Evolutionary conservation across 2,329 filamentous ascomycete species (phyloP), one percentile per base, ranked within the genome.

Genomic region (Penicillium decumbens): DNA sequence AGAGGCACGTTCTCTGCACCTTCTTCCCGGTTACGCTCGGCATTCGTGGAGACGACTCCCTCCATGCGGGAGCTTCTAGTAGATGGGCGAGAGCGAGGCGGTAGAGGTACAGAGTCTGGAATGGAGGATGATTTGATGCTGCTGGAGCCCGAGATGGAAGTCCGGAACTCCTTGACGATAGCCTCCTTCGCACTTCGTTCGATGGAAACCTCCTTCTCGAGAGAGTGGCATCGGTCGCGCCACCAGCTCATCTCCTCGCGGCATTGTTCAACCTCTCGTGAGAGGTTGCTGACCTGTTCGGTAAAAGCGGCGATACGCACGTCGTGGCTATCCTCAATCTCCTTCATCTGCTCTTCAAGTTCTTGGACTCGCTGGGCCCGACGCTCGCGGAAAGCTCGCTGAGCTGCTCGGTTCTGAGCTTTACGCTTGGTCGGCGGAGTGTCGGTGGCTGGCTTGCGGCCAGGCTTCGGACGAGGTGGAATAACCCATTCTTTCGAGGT

Each of bases 351-450:
- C 43, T 80, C 75, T 53, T 80, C 75, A 40, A 82, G 71, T 56
- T 81, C 91, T 33, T 87, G 85, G 6, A 96, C 88, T 33, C 89
- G 87, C 23, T 89, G 88, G 2, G 89, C 89, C 55, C 92, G 82
- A 50, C 92, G 80, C 72, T 95, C 90, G 29, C 92, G 81, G 71
- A 97, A 97, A 1, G 88, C 89, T 50, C 92, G 79, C 73, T 97
- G 92, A 3, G 92, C 92, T 41, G 89, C 88, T 52, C 93, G 82
- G 70, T 97, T 97, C 74, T 97, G 93, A 1, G 89, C 88, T 76
- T 96, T 95, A 58, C 93, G 83, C 75, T 95, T 95, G 38, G 90
- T 95, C 1, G 88, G 88, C 12, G 91, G 90, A 45, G 91, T 95
- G 66, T 96, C 91, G 30, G 89, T 95, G 41, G 89, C 89, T 3